Conservation (phyloP, 2,329 filamentous ascomycete species). For the Hypoxylon sp. region DNA sequence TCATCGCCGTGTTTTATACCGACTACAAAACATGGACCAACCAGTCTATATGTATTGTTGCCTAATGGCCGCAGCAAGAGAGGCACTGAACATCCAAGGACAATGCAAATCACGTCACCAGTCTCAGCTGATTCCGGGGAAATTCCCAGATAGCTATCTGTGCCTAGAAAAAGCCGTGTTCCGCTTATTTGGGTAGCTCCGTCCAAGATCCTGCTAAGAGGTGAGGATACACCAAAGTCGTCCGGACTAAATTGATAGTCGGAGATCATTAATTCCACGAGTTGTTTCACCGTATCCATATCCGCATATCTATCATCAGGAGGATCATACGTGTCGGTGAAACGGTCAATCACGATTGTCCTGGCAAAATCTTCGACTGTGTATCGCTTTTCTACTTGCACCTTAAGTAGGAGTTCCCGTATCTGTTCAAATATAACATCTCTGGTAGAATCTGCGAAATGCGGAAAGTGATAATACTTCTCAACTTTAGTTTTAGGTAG, state of each 20-base stretch:
- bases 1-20: slow-evolving; percentile 11
- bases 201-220: not conserved
- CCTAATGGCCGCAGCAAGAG: slow-evolving; percentile 20
- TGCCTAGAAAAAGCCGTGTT: slow-evolving; percentile 9
- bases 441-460: not conserved
- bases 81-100: slow-evolving; percentile 26
- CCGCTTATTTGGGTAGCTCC: accelerated
- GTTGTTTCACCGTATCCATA: not conserved
- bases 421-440: not conserved
- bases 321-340: not conserved
- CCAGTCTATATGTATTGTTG: slow-evolving; percentile 14
- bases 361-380: slow-evolving; percentile 5
- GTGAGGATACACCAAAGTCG: not conserved
- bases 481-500: slow-evolving; percentile 5
- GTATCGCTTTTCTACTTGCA: not conserved
- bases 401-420: not conserved
- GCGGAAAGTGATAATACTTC: slow-evolving; percentile 3
- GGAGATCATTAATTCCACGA: slow-evolving; percentile 18
- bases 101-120: slow-evolving; percentile 28
- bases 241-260: slow-evolving; percentile 1
- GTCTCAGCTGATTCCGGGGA: not conserved
- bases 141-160: slow-evolving; percentile 19
- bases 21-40: slow-evolving; percentile 26
- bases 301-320: not conserved
- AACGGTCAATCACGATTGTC: not conserved